Evolutionary conservation across 441 rosid species (phyloP), one percentile per base, ranked within the genome.

Genomic region (Geranium incanum): DNA sequence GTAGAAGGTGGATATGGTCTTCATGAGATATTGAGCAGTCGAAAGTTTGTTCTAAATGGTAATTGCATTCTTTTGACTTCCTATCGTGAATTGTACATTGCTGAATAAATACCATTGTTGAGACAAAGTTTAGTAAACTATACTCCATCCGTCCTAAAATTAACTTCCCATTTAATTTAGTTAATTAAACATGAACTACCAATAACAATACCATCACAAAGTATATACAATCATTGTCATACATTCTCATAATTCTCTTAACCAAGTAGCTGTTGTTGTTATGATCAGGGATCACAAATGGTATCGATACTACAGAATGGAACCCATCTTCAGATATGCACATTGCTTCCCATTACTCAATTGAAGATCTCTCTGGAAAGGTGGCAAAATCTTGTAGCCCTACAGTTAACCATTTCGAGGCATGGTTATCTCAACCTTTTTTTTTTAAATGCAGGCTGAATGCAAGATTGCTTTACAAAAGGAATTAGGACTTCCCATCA

Each of bases 1-100:
- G 81, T 75, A 72, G 97, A 94, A 83, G 97, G 97, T 64, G 99
- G 99, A 80, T 84, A 94, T 77, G 99, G 99, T 67, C 85, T 94
- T 65, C 82, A 94, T 57, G 97, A 92, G 70, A 72, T 90, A 72
- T 82, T 92, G 68, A 78, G 81, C 71, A 86, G 86, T 83, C 87
- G 97, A 62, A 85, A 86, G 81, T 85, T 77, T 83, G 89, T 92
- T 75, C 81, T 92, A 23, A 87, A 85, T 72, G 99, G 99, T 93
- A 86, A 33, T 74, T 67, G 15, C 52, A 11, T 45, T 13, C n/a
- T 45, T 45, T 70, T 45, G 41, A 67, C 39, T 68, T 52, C 1
- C 15, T 43, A 18, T 11, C 41, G 69, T 19, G 66, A 67, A 6
- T 60, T 23, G 3, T 19, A 60, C 36, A 60, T 19, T 60, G 18